A percentile compares a stretch with the other conserved stretches of the same genome.
Conservation (phyloP, 2,329 filamentous ascomycete genomes). For the Cladophialophora immunda region DNA sequence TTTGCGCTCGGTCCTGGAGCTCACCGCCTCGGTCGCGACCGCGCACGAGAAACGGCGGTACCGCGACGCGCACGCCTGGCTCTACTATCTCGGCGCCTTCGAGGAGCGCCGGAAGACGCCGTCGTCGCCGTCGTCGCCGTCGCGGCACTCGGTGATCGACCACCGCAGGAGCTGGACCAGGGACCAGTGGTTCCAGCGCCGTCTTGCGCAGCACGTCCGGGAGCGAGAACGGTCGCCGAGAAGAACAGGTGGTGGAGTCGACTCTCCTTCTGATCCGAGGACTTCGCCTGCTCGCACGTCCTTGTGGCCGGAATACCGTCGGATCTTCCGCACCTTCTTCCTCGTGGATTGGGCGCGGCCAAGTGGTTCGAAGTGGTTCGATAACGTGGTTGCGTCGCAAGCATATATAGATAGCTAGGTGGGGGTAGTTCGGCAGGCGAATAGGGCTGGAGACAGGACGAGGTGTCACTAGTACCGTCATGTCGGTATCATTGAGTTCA, state of each 20-base stretch:
- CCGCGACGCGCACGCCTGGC: constrained; percentile 17
- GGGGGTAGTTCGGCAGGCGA: too few relatives aligned
- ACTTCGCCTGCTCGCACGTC: too few relatives aligned
- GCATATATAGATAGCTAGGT: too few relatives aligned
- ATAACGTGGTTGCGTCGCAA: too few relatives aligned
- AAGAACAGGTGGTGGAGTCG: constrained; percentile 3
- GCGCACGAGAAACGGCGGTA: constrained; percentile 3
- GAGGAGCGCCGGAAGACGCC: too few relatives aligned
- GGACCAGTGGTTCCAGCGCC: constrained; percentile 10
- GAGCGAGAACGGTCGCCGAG: neutral
- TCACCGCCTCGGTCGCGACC: neutral
- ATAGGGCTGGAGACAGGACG: too few relatives aligned
- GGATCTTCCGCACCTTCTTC: constrained; percentile 1
- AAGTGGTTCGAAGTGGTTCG: constrained; percentile 8
- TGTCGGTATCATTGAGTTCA: too few relatives aligned
- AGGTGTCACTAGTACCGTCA: too few relatives aligned
- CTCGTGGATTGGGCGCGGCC: neutral
- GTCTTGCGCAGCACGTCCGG: constrained; percentile 1
- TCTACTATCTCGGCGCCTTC: constrained; percentile 13
- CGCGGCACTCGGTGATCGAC: too few relatives aligned
- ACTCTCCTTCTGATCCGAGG: too few relatives aligned
- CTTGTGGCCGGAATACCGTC: constrained; percentile 1
- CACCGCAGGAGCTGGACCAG: too few relatives aligned
- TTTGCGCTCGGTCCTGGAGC: neutral
- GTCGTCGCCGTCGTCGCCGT: too few relatives aligned